Percentiles rank a stretch among this genome's conserved stretches.
Conservation (phyloP, 306 rosid species). For the Canavalia gladiata region DNA sequence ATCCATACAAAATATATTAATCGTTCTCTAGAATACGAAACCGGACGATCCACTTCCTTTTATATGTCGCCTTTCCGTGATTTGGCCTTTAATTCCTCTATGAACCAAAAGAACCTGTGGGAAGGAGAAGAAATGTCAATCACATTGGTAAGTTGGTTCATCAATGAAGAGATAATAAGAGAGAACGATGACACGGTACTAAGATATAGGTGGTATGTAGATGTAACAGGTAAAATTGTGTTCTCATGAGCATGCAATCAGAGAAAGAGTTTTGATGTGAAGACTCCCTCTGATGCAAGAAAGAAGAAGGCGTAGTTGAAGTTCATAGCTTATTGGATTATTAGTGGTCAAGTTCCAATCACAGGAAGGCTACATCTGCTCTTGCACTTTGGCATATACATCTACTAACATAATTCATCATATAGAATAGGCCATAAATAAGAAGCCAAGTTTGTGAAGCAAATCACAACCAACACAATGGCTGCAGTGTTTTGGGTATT, state of each 20-base stretch:
- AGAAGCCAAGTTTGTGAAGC: conserved; percentile 4
- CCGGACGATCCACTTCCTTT: too few species aligned
- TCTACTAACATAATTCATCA: conserved; percentile 23
- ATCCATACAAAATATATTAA: too few species aligned
- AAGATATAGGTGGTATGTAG: conserved; percentile 44
- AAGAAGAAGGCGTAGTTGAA: background rate
- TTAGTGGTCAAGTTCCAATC: conserved; percentile 51
- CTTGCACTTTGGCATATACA: conserved; percentile 35
- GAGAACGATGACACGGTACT: conserved; percentile 35
- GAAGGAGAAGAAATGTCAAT: conserved; percentile 19
- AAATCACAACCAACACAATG: conserved; percentile 46
- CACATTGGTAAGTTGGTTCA: conserved; percentile 44
- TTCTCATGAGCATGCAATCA: conserved; percentile 40
- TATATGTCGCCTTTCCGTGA: too few species aligned
- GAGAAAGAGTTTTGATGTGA: background rate
- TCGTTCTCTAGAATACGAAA: too few species aligned
- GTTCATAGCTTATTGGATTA: background rate
- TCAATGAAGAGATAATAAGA: conserved; percentile 48
- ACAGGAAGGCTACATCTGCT: conserved; percentile 47
- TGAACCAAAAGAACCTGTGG: background rate
- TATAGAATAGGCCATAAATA: conserved; percentile 46
- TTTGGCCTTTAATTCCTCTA: background rate
- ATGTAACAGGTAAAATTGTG: conserved; percentile 44
- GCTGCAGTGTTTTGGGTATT: conserved; percentile 44
- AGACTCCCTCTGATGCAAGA: background rate